These are phyloP conservation scores for Candida fluviatilis DNA, from an alignment of 805 yeast species.

Conservation along the genomic window DNA sequence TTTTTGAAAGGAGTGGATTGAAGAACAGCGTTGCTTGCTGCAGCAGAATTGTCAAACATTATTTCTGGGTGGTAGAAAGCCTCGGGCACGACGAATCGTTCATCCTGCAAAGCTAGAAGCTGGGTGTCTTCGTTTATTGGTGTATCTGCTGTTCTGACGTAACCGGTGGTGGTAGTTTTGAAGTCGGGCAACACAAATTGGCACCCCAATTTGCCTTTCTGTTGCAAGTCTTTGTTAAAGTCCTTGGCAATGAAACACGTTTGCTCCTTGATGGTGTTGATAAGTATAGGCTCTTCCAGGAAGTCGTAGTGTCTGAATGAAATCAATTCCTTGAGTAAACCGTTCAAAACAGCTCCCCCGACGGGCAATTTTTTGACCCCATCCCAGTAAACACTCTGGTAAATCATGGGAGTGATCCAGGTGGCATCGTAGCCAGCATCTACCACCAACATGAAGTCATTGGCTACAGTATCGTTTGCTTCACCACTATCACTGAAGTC, in stretches of 20 bases:
- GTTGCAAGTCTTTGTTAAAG: slow-evolving; percentile 45
- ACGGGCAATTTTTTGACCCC: slow-evolving; percentile 77
- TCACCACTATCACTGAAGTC: slow-evolving; percentile 6
- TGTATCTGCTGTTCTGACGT: slow-evolving; percentile 39
- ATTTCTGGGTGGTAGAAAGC: slow-evolving; percentile 81
- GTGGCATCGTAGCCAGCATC: slow-evolving; percentile 90
- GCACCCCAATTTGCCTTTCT: slow-evolving; percentile 35
- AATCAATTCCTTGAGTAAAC: slow-evolving; percentile 75
- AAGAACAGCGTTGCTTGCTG: slow-evolving; percentile 21
- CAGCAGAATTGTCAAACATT: slow-evolving; percentile 30
- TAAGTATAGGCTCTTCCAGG: slow-evolving; percentile 81
- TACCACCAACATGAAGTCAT: slow-evolving; percentile 72
- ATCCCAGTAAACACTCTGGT: slow-evolving; percentile 71
- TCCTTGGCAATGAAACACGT: slow-evolving; percentile 66
- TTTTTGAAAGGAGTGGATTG: slow-evolving; percentile 54
- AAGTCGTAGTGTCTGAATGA: slow-evolving; percentile 92
- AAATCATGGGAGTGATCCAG: slow-evolving; percentile 79
- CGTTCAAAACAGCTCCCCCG: slow-evolving; percentile 83
- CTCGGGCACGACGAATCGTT: slow-evolving; percentile 86
- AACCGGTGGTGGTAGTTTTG: slow-evolving; percentile 75
- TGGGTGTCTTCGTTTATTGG: slow-evolving; percentile 51
- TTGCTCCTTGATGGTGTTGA: slow-evolving; percentile 81
- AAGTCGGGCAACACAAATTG: slow-evolving; percentile 87
- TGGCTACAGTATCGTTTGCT: slow-evolving; percentile 3
- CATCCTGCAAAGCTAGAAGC: slow-evolving; percentile 68